Percentiles rank a stretch among this genome's conserved stretches.
phyloP scores from a whole-genome alignment of 1,284 basidiomycete genomes.

The Puccinia triticina region DNA sequence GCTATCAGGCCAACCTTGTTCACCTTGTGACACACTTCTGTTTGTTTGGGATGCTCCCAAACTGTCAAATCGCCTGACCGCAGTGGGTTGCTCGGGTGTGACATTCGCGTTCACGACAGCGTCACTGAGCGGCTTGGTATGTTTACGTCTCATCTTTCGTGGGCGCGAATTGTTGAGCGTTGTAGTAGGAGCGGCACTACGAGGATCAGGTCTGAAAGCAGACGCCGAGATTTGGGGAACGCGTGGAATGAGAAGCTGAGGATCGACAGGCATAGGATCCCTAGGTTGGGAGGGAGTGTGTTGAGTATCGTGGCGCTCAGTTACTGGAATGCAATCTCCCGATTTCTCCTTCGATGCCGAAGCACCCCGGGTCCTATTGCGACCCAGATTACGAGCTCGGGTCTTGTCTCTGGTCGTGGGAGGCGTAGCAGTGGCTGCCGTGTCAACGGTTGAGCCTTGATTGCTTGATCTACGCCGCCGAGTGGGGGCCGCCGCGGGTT shows the following conservation, averaged over 20 bases:
- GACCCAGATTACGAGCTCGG: constrained; percentile 12
- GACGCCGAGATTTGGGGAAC: neutral
- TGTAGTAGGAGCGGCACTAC: neutral
- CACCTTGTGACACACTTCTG: neutral
- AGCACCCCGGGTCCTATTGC: constrained; percentile 6
- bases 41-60: neutral
- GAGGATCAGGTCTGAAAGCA: neutral
- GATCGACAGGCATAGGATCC: neutral
- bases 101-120: neutral
- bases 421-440: neutral
- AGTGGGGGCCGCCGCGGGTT: constrained; percentile 1
- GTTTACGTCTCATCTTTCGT: constrained; percentile 9
- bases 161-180: neutral
- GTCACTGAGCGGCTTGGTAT: neutral
- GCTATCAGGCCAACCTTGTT: constrained; percentile 1
- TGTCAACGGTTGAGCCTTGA: neutral
- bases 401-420: neutral
- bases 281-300: neutral
- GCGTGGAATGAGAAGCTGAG: neutral
- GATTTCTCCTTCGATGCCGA: constrained; percentile 6
- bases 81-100: neutral
- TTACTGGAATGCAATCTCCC: neutral
- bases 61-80: neutral
- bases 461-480: constrained; percentile 37
- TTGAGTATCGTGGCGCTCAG: neutral